Base-by-base conservation (phyloP, 345 rosid species). In the Eucalyptus albens region DNA sequence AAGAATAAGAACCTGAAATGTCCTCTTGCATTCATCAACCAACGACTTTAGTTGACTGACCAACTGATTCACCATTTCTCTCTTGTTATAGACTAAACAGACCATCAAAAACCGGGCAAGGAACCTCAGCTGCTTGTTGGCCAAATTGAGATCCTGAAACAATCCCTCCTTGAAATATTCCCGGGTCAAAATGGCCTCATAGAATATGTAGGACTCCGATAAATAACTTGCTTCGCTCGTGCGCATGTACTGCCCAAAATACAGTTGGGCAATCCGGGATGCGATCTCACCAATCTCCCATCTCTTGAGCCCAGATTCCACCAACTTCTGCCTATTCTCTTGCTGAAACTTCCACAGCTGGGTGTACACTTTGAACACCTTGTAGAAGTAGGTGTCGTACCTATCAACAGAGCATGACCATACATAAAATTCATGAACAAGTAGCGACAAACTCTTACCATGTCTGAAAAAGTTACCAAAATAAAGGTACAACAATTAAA, bases 201-300 rank as follows among this genome's bases (percentile, higher is more conserved):
- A 97, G 92, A 97, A 97, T 50, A 97, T 93, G 91, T 95, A 97
- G 5, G 99, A 94, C 90, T 97, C 98, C 0, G 98, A 95, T 89
- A 97, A 92, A 90, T 94, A 97, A 90, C 94, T 94, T 4, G 94
- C 95, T 88, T 97, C 99, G 86, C 99, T 96, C 1, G 99, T 95
- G 88, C 97, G 91, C 99, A 97, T 95, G 88, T 97, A 97, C 87
- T 97, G 99, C 82, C 98, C 99, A 90, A 95, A 97, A 91, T 97
- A 96, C 27, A 97, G 98, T 93, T 97, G 99, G 9, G 96, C 99
- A 90, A 97, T 97, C 16, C 99, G 94, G 77, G 99, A 97, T 0
- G 99, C 98, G 21, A 97, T 97, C 94, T 97, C 99, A 4, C 99
- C 99, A 86, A 97, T 97, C 94, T 97, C 99, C 97, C 98, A 96